Base-by-base conservation (phyloP, 1,139 yeast genomes). In the Scheffersomyces parashehatae region DNA sequence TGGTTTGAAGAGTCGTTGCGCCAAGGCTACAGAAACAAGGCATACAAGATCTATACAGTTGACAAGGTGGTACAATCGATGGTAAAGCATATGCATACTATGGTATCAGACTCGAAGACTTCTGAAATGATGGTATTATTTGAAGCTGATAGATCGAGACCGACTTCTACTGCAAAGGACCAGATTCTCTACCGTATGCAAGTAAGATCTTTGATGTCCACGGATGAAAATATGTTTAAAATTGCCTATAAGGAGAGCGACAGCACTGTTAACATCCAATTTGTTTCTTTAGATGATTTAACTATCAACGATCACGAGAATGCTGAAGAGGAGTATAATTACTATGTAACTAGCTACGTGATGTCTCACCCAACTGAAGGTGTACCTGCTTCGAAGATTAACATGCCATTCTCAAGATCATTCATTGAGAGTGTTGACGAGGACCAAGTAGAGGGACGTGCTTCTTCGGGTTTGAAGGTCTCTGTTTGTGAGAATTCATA, bases 331-430 rank as follows among this genome's bases (percentile, higher is more conserved):
- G 81, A 79, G 55, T 95, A 96, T 85, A 91, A 89, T 62, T 91
- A 93, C 65, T 93, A 95, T 60, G 79, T 93, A 42, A 93, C 98
- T 0, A 87, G 96, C 39, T 93, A 86, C 64, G 81, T 93, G 39
- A 86, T 93, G 88, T 86, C 96, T 5, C 95, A 89, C 56, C 98
- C 99, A 34, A 93, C 99, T 2, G 99, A 93, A 65, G 98, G 98
- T 29, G 87, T 95, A 16, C 84, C 91, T n/a, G 82, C 88, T n/a
- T 82, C 87, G 29, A 82, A 80, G 49, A 75, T 89, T 43, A 76
- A 75, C 47, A 73, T 86, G 69, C 96, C 96, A 38, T 88, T 88
- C 62, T 68, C 85, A 44, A 85, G 81, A 52, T 70, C 83, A 9
- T 79, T 79, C 42, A 64, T 83, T 44, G 87, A 81, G 38, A 73